Percentiles rank a stretch among this genome's conserved stretches.
phyloP scores from a whole-genome alignment of 1,139 yeast genomes.

The Hanseniaspora gamundiae region DNA sequence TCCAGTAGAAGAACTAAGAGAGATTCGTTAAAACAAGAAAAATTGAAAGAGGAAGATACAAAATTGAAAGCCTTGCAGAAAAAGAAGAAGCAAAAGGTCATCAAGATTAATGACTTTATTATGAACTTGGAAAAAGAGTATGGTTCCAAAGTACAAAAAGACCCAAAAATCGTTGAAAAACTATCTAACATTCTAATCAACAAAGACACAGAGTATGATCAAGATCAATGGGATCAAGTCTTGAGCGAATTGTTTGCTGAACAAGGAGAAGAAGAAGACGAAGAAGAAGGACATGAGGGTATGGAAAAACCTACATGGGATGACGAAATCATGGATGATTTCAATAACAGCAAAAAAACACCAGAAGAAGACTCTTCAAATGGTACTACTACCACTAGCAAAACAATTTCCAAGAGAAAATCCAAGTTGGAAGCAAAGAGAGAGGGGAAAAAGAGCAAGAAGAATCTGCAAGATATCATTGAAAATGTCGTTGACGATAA shows the following conservation, averaged over 20 bases:
- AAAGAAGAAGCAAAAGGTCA: slow-evolving; percentile 64
- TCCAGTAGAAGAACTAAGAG: slow-evolving; percentile 73
- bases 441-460: slow-evolving; percentile 50
- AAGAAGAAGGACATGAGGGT: too few relatives aligned
- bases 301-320: slow-evolving; percentile 41
- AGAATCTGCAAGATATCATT: slow-evolving; percentile 52
- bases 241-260: slow-evolving; percentile 82
- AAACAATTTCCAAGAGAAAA: slow-evolving; percentile 33
- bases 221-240: slow-evolving; percentile 81
- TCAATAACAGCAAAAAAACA: slow-evolving; percentile 12
- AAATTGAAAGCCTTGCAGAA: slow-evolving; percentile 54
- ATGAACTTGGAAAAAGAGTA: slow-evolving; percentile 70
- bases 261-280: slow-evolving; percentile 33
- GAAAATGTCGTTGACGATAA: slow-evolving; percentile 56
- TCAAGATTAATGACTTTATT: slow-evolving; percentile 66
- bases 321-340: slow-evolving; percentile 34
- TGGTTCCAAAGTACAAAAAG: slow-evolving; percentile 54
- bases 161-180: slow-evolving; percentile 41
- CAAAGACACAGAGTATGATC: slow-evolving; percentile 63
- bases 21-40: slow-evolving; percentile 51
- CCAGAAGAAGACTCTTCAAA: slow-evolving; percentile 16
- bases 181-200: slow-evolving; percentile 66
- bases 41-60: slow-evolving; percentile 38
- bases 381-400: slow-evolving; percentile 17
- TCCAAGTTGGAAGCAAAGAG: slow-evolving; percentile 44